Conservation (phyloP, 2,329 filamentous ascomycete genomes). For the Fusarium poae region DNA sequence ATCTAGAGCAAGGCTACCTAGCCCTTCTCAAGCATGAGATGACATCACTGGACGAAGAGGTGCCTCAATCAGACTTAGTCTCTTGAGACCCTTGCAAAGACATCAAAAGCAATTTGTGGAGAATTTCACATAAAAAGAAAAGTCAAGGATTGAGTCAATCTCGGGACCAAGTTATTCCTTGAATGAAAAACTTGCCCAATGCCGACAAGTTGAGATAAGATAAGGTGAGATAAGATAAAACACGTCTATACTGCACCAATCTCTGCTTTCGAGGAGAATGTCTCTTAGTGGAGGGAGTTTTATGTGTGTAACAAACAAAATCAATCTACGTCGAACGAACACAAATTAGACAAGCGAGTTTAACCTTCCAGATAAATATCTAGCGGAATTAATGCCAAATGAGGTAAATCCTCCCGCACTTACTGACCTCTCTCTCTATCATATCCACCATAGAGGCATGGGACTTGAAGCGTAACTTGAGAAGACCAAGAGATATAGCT, state of each 20-base stretch:
- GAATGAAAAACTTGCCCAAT: no score
- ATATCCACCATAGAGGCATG: neutral
- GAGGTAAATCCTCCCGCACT: neutral
- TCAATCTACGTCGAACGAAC: neutral
- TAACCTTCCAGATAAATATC: neutral
- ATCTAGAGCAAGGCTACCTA: rapidly evolving
- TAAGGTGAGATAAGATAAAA: no score
- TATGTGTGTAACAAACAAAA: neutral
- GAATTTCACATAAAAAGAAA: no score
- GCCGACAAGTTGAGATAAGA: no score
- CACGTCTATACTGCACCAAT: no score
- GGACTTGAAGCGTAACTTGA: no score
- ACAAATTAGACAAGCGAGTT: neutral
- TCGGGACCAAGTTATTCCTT: no score
- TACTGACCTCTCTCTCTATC: neutral
- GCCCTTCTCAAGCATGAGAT: neutral
- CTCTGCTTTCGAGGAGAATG: no score
- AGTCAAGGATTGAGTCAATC: no score
- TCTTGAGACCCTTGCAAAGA: neutral
- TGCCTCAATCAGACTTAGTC: neutral
- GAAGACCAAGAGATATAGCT: no score
- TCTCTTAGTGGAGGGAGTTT: no score
- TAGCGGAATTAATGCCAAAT: neutral
- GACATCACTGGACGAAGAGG: neutral
- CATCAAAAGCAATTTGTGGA: neutral